Conservation (phyloP, 495 filamentous ascomycete species). For the Penicillium silybi region DNA sequence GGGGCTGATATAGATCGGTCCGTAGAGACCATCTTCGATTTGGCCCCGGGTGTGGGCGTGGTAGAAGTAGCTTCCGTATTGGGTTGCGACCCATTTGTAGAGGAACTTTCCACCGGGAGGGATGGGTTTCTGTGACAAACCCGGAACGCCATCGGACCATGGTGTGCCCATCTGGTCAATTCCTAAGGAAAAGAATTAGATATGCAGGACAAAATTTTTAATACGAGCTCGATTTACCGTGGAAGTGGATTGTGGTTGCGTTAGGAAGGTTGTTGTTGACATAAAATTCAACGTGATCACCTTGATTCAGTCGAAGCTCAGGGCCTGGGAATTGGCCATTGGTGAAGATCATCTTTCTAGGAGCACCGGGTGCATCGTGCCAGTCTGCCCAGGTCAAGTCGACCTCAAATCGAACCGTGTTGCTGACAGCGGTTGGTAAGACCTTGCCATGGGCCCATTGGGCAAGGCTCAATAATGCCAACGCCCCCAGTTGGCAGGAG, state of each 20-base stretch:
- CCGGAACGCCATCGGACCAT: constrained; percentile 42
- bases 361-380: background rate
- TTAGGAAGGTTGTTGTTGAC: constrained; percentile 9
- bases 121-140: constrained; percentile 35
- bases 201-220: background rate
- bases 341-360: constrained; percentile 27
- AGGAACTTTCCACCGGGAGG: constrained; percentile 29
- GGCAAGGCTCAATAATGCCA: background rate
- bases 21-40: constrained; percentile 41
- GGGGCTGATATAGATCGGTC: constrained; percentile 35
- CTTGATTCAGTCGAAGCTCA: constrained; percentile 50
- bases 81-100: constrained; percentile 38
- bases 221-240: background rate
- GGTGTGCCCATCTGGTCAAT: constrained; percentile 15
- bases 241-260: background rate
- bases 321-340: constrained; percentile 55
- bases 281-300: constrained; percentile 49
- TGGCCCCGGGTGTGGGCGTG: constrained; percentile 39
- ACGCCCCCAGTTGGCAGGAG: background rate
- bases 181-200: background rate
- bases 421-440: background rate
- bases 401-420: background rate
- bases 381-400: background rate
- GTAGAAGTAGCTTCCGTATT: constrained; percentile 44
- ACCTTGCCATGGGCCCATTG: background rate